Base-by-base conservation (phyloP, 2,329 filamentous ascomycete species). In the Trichoderma sp. region DNA sequence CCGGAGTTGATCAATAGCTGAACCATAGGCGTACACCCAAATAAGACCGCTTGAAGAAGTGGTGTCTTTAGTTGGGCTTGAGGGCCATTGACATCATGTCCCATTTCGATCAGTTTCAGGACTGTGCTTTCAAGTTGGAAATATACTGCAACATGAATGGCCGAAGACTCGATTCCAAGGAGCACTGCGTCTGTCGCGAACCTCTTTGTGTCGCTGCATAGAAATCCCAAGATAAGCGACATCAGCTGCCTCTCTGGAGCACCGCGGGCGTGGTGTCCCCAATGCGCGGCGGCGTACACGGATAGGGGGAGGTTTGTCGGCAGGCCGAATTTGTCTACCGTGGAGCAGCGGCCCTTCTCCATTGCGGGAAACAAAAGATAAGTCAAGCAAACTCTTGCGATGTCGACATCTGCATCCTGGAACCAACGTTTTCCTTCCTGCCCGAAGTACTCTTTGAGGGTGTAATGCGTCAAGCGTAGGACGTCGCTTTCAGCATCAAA, bases 381-480 rank as follows among this genome's bases (percentile, higher is more conserved):
- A 3, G 47, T 54, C n/a, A 54, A 12, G 41, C 63, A 65, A 3
- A 14, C 15, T 26, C n/a, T 45, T 17, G 57, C 44, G 2, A 62
- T 65, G 4, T 65, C 14, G 9, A 17, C 15, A 7, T 61, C 57
- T 19, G 63, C 56, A 10, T 21, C 24, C 34, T 12, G 47, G 21
- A 65, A 45, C 63, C 57, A 65, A 3, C 4, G 19, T 2, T 15
- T 34, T 2, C 50, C 39, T 0, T 39, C 59, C 9, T 10, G 7
- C 19, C 48, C 41, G 14, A 65, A 65, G 19, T 62, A 65, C 30
- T 65, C 39, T 28, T 65, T 48, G 17, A 51, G 30, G 2, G 63
- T 62, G 15, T 65, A 54, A 21, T 65, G 63, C 2, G 59, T 41
- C 17, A 65, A 39, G 45, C 57, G 63, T 17, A 65, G 12, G 17